Evolutionary conservation across 1,139 yeast species (phyloP), one percentile per base, ranked within the genome.

Genomic region (Candida tropicalis): DNA sequence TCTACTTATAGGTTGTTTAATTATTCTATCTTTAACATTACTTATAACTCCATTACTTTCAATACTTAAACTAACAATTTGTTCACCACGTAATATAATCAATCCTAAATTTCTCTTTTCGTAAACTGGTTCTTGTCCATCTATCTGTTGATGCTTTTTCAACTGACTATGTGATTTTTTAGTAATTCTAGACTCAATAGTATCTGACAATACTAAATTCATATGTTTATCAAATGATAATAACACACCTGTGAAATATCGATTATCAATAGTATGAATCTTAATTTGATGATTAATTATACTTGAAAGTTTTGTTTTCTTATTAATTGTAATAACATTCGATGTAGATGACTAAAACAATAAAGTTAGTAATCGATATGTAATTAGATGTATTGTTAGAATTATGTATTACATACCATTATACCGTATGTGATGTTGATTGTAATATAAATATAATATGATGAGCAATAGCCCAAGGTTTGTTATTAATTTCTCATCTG

Each of bases 221-320:
- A 91, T 84, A 61, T 85, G 87, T 60, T 84, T 84, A 63, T 93
- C 98, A 60, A 89, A 93, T 3, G 98, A 93, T 50, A 91, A 66
- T 43, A 93, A 73, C 48, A 84, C 83, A 1, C 99, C 99, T 9
- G 84, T 72, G 53, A 87, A 80, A 41, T 81, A 82, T 39, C 96
- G 75, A 10, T 86, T 83, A 64, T 91, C 97, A 18, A 80, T 63
- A 2, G 95, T 79, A 31, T 84, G 75, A 25, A 90, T 85, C 45
- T 85, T 77, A 42, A 93, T 79, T 49, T 90, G 75, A 66, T 81
- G 86, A 57, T 87, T 77, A 45, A 93, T 68, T 51, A 91, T 73
- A 57, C 86, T 93, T 23, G 90, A 77, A 77, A 82, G 63, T 50
- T 71, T 73, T 12, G 82, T 76, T 57, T 73, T 77, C 50, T 73